phyloP scores from a whole-genome alignment of 2,329 filamentous ascomycete genomes.

The Penicillium sp. region DNA sequence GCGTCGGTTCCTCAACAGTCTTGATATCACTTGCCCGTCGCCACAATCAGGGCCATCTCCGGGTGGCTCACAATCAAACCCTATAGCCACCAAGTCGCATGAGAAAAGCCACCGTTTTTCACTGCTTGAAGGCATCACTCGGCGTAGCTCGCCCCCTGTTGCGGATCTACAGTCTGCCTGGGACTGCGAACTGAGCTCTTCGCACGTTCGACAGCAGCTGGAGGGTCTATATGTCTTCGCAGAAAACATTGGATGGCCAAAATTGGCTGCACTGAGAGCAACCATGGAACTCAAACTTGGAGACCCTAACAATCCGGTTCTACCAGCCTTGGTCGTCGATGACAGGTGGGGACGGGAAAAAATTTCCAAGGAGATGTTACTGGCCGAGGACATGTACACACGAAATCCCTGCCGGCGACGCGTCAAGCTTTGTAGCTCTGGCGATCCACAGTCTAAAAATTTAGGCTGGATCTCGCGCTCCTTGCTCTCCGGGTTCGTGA shows the following conservation, averaged over 20 bases:
- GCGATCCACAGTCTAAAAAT: conserved; percentile 29
- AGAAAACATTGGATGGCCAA: conserved; percentile 52
- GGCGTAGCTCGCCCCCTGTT: conserved; percentile 15
- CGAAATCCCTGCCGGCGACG: conserved; percentile 30
- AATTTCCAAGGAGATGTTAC: conserved; percentile 7
- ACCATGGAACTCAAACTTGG: conserved; percentile 41
- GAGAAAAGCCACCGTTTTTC: conserved; percentile 23
- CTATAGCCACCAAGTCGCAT: conserved; percentile 4
- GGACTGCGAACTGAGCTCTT: conserved; percentile 40
- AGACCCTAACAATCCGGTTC: conserved; percentile 11
- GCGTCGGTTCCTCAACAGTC: conserved; percentile 53
- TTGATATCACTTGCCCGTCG: conserved; percentile 39
- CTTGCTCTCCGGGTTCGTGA: conserved; percentile 55
- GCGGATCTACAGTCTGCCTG: conserved; percentile 31
- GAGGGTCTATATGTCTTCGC: conserved; percentile 54
- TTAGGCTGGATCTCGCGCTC: conserved; percentile 58
- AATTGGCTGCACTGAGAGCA: conserved; percentile 38
- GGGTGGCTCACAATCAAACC: neutral
- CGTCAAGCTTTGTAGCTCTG: conserved; percentile 29
- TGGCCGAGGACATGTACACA: conserved; percentile 33
- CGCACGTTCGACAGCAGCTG: conserved; percentile 45
- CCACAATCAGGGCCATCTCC: conserved; percentile 10
- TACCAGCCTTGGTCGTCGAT: conserved; percentile 14
- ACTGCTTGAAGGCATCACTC: conserved; percentile 28
- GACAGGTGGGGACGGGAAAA: conserved; percentile 9